These are phyloP conservation scores for Rhodocollybia butyracea DNA, from an alignment of 768 basidiomycete species.

Conservation along the genomic window DNA sequence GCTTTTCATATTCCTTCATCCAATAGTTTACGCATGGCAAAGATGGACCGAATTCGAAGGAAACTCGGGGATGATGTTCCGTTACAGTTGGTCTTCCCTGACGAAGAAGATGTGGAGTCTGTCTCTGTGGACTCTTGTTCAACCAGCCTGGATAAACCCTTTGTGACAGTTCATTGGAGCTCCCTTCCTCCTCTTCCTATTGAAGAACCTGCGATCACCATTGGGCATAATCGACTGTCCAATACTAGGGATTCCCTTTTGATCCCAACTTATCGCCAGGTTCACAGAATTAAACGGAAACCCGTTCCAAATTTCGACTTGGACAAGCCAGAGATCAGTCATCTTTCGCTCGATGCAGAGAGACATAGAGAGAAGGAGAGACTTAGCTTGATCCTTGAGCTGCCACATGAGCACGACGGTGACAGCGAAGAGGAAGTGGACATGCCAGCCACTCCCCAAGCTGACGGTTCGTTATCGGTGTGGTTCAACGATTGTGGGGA, in stretches of 20 bases:
- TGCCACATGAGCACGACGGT: background rate
- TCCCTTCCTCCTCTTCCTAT: background rate
- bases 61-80: constrained; percentile 66
- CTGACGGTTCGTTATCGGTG: background rate
- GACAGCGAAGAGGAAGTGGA: background rate
- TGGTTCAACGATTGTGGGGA: background rate
- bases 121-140: background rate
- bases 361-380: background rate
- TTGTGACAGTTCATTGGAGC: background rate
- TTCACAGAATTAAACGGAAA: constrained; percentile 5
- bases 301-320: constrained; percentile 1
- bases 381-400: constrained; percentile 8
- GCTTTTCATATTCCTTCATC: constrained; percentile 34
- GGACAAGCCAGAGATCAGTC: background rate
- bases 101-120: background rate
- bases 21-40: constrained; percentile 42
- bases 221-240: background rate
- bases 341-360: background rate
- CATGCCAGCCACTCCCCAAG: background rate
- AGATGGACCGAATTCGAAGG: constrained; percentile 61
- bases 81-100: constrained; percentile 55
- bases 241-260: constrained; percentile 5
- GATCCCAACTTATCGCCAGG: background rate
- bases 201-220: background rate
- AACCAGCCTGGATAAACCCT: background rate